Conservation (phyloP, 2,329 filamentous ascomycete genomes). For the Biscogniauxia marginata region DNA sequence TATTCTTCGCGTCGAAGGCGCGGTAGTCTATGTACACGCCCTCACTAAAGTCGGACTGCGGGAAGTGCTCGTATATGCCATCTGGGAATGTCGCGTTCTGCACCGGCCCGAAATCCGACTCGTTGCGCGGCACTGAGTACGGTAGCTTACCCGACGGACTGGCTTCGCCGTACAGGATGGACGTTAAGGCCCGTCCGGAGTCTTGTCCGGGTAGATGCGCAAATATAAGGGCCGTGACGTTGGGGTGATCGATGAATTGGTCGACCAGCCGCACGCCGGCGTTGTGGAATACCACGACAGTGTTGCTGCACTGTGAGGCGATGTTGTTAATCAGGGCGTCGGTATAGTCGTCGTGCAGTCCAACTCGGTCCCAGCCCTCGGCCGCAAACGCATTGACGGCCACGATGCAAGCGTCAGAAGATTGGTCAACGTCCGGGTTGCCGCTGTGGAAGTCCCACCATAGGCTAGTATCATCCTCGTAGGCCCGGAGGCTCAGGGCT, state of each 20-base stretch:
- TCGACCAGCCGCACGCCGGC: conserved; percentile 59
- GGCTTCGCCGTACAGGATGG: conserved; percentile 66
- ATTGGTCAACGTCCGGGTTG: conserved; percentile 39
- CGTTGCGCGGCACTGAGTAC: conserved; percentile 50
- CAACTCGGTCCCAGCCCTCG: conserved; percentile 58
- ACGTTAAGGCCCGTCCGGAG: conserved; percentile 69
- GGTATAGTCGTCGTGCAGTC: conserved; percentile 59
- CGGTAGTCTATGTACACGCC: conserved; percentile 65
- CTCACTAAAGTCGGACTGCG: conserved; percentile 48
- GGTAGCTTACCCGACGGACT: conserved; percentile 48
- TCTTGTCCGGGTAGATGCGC: conserved; percentile 44
- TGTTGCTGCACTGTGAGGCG: conserved; percentile 53
- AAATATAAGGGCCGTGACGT: conserved; percentile 72
- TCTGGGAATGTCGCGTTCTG: conserved; percentile 41
- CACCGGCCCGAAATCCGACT: conserved; percentile 44
- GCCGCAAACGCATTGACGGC: conserved; percentile 59
- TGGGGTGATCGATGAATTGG: conserved; percentile 60
- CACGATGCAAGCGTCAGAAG: conserved; percentile 57
- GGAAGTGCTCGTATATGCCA: conserved; percentile 34
- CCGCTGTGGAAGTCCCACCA: conserved; percentile 46
- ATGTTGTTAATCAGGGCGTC: conserved; percentile 49
- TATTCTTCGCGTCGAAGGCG: conserved; percentile 57
- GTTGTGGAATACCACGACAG: conserved; percentile 63
- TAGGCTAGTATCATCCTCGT: conserved; percentile 44
- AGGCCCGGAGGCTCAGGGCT: conserved; percentile 41